Evolutionary conservation across 257 asterid species (phyloP), one percentile per base, ranked within the genome.

Genomic region (Ajuga chamaepitys): DNA sequence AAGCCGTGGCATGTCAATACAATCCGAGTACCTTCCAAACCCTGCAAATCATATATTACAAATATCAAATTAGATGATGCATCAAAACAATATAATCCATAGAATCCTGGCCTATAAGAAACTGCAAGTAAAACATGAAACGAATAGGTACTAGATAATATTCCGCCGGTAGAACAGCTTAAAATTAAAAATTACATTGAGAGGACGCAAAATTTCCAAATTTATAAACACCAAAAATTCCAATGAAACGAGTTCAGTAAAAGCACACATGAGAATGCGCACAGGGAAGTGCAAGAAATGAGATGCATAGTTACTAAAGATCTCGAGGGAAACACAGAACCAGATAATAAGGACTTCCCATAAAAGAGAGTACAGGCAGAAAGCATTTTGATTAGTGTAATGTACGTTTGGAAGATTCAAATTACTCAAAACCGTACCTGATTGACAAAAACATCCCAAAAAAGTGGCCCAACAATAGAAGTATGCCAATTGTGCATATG

Each of bases 401-500:
- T 35, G 16, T 8, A 47, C 34, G 32, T 40, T 67, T 24, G 37
- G 44, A 28, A 42, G 5, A 54, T 38, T 57, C 32, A 53, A 34
- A 50, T 11, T 59, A 53, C 18, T 70, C 67, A 67, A 71, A 56
- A 35, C 38, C 60, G 16, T 55, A 89, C 97, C 95, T 89, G 89
- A 75, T 82, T 77, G 62, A 81, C 91, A 81, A 83, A 85, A 81
- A 85, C 53, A 64, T 89, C 97, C 97, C 97, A 89, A 80, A 87
- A 89, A 72, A 89, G 87, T 40, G 95, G 95, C 37, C 83, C 97
- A 62, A 89, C 82, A 58, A 89, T 77, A 63, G 97, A 83, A 16
- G 97, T 89, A 63, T 85, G 85, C 97, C 95, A 89, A 72, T 89
- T 89, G 83, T 87, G 97, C 69, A 89, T 64, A 61, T 89, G 91